phyloP scores from a whole-genome alignment of 805 yeast species.

The Gaillardinia entomophila region DNA sequence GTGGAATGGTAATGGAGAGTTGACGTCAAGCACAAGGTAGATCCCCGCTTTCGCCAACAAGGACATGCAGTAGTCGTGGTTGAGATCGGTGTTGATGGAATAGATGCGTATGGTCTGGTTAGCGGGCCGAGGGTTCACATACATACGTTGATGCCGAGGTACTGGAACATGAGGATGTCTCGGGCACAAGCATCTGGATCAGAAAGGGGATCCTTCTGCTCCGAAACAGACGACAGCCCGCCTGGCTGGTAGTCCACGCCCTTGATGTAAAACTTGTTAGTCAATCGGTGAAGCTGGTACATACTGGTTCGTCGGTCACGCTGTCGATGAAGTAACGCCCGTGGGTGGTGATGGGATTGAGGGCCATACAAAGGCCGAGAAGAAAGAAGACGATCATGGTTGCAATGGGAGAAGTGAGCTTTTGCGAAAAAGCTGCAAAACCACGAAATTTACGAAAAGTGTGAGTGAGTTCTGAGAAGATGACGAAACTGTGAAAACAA shows the following conservation, averaged over 20 bases:
- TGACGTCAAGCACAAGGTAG: slow-evolving; percentile 86
- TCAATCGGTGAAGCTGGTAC: slow-evolving; percentile 5
- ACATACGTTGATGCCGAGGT: slow-evolving; percentile 67
- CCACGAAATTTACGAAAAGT: no score
- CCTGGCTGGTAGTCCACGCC: slow-evolving; percentile 98
- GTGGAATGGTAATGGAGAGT: slow-evolving; percentile 74
- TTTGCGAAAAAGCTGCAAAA: no score
- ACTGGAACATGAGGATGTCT: slow-evolving; percentile 75
- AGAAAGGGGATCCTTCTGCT: slow-evolving; percentile 65
- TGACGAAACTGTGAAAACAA: no score
- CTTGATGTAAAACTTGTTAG: slow-evolving; percentile 58
- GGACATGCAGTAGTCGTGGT: slow-evolving; percentile 90
- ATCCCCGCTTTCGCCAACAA: slow-evolving; percentile 87
- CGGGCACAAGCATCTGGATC: slow-evolving; percentile 69
- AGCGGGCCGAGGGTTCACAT: not conserved
- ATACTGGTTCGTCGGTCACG: slow-evolving; percentile 65
- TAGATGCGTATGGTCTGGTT: slow-evolving; percentile 72
- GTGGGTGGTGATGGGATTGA: slow-evolving; percentile 63
- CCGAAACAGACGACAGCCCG: slow-evolving; percentile 73
- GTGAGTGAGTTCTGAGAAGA: no score
- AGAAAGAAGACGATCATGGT: no score
- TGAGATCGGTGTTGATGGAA: slow-evolving; percentile 72
- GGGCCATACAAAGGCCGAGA: no score
- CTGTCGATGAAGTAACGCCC: slow-evolving; percentile 76
- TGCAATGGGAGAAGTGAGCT: no score